phyloP scores from a whole-genome alignment of 208 protist species.

The Angomonas deanei region DNA sequence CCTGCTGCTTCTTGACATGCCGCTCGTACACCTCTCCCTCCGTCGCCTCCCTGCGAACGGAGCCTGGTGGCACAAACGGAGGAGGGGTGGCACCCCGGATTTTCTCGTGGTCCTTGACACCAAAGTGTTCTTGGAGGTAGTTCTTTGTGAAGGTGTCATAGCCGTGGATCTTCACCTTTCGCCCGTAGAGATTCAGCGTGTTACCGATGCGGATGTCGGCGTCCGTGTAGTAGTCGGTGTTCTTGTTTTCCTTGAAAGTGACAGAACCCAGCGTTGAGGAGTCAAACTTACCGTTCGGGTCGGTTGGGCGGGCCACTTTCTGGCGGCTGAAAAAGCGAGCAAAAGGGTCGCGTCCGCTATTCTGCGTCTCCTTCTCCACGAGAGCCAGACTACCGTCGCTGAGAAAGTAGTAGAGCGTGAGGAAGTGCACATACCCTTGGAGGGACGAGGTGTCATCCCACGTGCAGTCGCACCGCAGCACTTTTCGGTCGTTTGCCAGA shows the following conservation, averaged over 20 bases:
- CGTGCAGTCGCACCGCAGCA: constrained; percentile 94
- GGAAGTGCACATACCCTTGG: constrained; percentile 88
- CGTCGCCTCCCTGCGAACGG: constrained; percentile 81
- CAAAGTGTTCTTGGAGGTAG: constrained; percentile 72
- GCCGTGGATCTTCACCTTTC: constrained; percentile 86
- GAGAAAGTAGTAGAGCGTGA: constrained; percentile 97
- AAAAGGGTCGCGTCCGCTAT: constrained; percentile 96
- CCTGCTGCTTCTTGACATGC: constrained; percentile 49
- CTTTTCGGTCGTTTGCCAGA: constrained; percentile 93
- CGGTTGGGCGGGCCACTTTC: constrained; percentile 71
- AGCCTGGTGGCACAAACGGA: constrained; percentile 54
- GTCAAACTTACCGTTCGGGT: constrained; percentile 52
- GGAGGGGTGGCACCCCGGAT: constrained; percentile 60
- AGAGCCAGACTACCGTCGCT: constrained; percentile 94
- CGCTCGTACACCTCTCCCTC: constrained; percentile 85
- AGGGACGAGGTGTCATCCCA: constrained; percentile 93
- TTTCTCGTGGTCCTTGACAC: constrained; percentile 49
- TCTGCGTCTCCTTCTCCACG: constrained; percentile 91
- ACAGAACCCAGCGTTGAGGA: constrained; percentile 90
- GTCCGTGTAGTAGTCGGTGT: constrained; percentile 94
- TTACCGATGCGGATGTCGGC: constrained; percentile 91
- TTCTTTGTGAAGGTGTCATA: constrained; percentile 93
- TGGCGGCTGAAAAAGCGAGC: constrained; percentile 93
- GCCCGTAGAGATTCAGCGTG: constrained; percentile 84
- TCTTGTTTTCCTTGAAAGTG: constrained; percentile 82